phyloP scores from a whole-genome alignment of 2,329 filamentous ascomycete species.

The Emericellopsis cladophorae region DNA sequence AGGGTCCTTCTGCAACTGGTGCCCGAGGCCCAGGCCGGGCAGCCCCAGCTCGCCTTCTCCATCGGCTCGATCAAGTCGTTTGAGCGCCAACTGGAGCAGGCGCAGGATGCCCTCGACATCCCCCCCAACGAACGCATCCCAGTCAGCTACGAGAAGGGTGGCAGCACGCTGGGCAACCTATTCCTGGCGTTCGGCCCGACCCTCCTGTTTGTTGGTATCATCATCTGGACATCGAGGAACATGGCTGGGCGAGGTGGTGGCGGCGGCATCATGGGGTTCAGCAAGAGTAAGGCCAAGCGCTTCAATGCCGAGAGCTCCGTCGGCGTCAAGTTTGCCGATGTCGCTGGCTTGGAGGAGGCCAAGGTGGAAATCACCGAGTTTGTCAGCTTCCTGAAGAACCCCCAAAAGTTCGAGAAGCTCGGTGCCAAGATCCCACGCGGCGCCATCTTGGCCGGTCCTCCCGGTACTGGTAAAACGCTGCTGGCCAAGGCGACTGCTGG shows the following conservation, averaged over 20 bases:
- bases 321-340: conserved; percentile 94
- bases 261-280: conserved; percentile 80
- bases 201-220: conserved; percentile 68
- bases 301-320: conserved; percentile 96
- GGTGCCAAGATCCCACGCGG: conserved; percentile 96
- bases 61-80: conserved; percentile 93
- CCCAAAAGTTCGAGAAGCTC: conserved; percentile 81
- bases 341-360: conserved; percentile 95
- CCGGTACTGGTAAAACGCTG: conserved; percentile 95
- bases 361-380: conserved; percentile 99
- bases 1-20: conserved; percentile 68
- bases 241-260: conserved; percentile 54
- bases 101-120: conserved; percentile 78
- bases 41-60: conserved; percentile 71
- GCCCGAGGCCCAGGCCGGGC: conserved; percentile 42
- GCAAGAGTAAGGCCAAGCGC: conserved; percentile 88
- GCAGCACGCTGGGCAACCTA: conserved; percentile 60
- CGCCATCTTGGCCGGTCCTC: conserved; percentile 92
- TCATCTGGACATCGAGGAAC: conserved; percentile 68
- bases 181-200: conserved; percentile 76
- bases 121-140: conserved; percentile 83
- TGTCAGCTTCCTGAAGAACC: conserved; percentile 90
- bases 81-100: conserved; percentile 75
- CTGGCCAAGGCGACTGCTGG: conserved; percentile 95
- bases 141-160: conserved; percentile 73